Percentiles rank a stretch among this genome's conserved stretches.
These are phyloP conservation scores for Cutaneotrichosporon cavernicola DNA, from an alignment of 1,284 basidiomycete genomes.

Conservation along the genomic window DNA sequence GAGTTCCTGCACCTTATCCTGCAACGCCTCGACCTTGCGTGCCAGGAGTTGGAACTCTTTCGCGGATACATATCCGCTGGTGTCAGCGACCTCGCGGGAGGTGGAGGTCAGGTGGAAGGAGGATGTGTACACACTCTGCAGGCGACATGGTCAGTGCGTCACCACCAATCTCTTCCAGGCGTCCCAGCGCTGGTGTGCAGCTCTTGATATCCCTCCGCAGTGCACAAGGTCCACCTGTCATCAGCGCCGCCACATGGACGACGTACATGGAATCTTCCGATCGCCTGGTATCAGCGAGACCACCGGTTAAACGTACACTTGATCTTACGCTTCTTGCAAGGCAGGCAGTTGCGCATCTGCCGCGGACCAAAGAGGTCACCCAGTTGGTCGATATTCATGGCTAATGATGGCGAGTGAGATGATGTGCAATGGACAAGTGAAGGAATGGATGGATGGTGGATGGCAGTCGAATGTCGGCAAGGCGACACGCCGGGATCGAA, in stretches of 20 bases:
- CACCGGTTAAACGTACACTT: constrained; percentile 19
- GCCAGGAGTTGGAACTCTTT: constrained; percentile 19
- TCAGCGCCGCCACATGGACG: not conserved
- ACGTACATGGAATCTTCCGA: constrained; percentile 26
- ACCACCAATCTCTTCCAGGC: constrained; percentile 15
- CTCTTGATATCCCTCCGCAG: constrained; percentile 25
- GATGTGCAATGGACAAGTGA: constrained; percentile 14
- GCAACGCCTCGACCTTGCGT: constrained; percentile 11
- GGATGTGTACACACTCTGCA: constrained; percentile 2
- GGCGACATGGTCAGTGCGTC: not conserved
- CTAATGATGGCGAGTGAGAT: not conserved
- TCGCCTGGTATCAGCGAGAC: constrained; percentile 20
- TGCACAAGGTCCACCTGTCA: constrained; percentile 25
- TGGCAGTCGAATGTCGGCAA: not conserved
- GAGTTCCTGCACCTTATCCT: constrained; percentile 15
- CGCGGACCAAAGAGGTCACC: constrained; percentile 20
- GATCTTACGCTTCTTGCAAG: constrained; percentile 31
- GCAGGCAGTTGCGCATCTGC: constrained; percentile 29
- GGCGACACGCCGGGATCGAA: not conserved
- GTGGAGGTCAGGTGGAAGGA: not conserved
- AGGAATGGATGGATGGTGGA: not conserved
- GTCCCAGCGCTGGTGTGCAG: constrained; percentile 19
- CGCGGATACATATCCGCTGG: constrained; percentile 12
- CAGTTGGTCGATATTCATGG: constrained; percentile 21
- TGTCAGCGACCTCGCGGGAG: not conserved